These are phyloP conservation scores for Saturnispora diversa DNA, from an alignment of 805 yeast genomes.

Conservation along the genomic window DNA sequence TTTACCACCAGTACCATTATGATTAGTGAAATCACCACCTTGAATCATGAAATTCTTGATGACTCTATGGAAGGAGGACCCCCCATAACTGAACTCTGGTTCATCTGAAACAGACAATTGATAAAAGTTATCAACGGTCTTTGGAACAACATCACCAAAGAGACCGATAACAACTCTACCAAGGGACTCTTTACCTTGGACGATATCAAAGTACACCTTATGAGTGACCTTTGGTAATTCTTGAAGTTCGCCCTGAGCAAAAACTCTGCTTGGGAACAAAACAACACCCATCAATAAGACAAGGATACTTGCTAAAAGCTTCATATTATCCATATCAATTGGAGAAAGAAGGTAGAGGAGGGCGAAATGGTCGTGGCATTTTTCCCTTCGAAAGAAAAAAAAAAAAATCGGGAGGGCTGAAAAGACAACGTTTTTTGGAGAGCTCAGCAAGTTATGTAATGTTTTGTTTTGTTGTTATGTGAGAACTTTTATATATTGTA, in stretches of 20 bases:
- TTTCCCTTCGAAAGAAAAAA: constrained; percentile 1
- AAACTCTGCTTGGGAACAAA: constrained; percentile 17
- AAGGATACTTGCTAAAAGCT: constrained; percentile 17
- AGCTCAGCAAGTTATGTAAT: too few species aligned
- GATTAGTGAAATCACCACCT: constrained; percentile 72
- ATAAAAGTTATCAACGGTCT: constrained; percentile 83
- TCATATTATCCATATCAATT: constrained; percentile 18
- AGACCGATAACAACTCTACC: constrained; percentile 86
- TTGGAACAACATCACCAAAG: constrained; percentile 79
- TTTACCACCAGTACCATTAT: constrained; percentile 67
- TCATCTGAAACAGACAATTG: constrained; percentile 72
- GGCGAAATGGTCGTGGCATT: too few species aligned
- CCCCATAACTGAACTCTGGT: constrained; percentile 52
- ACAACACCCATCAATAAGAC: constrained; percentile 18
- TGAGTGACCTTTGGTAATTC: constrained; percentile 56
- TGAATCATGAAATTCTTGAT: constrained; percentile 69
- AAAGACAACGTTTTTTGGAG: too few species aligned
- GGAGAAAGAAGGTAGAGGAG: too few species aligned
- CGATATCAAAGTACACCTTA: constrained; percentile 78
- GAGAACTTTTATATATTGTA: too few species aligned
- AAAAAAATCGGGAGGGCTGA: too few species aligned
- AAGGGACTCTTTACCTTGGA: constrained; percentile 65
- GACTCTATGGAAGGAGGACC: constrained; percentile 64
- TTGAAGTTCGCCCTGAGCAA: constrained; percentile 16
- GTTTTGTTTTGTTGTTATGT: constrained; percentile 22